Evolutionary conservation across 352 stramenopile species (phyloP), one percentile per base, ranked within the genome.

Genomic region (Globisporangium mamillatum): DNA sequence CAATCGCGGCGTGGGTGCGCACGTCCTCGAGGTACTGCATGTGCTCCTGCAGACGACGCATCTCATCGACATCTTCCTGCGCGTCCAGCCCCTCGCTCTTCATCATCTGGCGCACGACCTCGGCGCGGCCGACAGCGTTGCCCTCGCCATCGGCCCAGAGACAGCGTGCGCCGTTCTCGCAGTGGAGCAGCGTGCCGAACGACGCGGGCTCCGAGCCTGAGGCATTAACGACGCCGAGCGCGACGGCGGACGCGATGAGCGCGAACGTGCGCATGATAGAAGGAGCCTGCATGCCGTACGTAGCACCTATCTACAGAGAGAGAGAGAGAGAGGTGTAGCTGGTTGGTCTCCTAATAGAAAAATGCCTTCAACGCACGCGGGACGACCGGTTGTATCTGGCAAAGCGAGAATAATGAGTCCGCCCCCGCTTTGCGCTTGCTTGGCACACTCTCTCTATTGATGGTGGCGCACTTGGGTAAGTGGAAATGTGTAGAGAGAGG

Each of bases 1-100:
- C 66, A 3, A 59, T 34, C 34, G 41, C 53, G 18, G 86, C 83
- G 62, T 85, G 74, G 67, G 66, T 70, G 50, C 91, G 74, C 36
- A 94, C 80, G 67, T 86, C 79, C 64, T 93, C 80, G 20, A 93
- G 64, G 72, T 93, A 92, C 25, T 78, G 69, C 29, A 92, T 73
- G 71, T 90, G 82, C 22, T 69, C 66, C 56, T 91, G 73, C 60
- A 93, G 75, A n/a, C 79, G 80, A 10, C 73, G 78, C 50, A 78
- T 74, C 63, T 79, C 79, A 36, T 80, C 71, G 52, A 71, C 73
- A 58, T 79, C 63, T 9, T 66, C 54, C 46, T 70, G 34, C 4
- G 63, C 55, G 59, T 74, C 65, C 18, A 80, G 66, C 24, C 82
- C 67, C 66, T 92, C 76, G 50, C 70, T 74, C 36, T 66, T 63